Evolutionary conservation across 495 filamentous ascomycete genomes (phyloP), one percentile per base, ranked within the genome.

Genomic region (Patellaria atrata): DNA sequence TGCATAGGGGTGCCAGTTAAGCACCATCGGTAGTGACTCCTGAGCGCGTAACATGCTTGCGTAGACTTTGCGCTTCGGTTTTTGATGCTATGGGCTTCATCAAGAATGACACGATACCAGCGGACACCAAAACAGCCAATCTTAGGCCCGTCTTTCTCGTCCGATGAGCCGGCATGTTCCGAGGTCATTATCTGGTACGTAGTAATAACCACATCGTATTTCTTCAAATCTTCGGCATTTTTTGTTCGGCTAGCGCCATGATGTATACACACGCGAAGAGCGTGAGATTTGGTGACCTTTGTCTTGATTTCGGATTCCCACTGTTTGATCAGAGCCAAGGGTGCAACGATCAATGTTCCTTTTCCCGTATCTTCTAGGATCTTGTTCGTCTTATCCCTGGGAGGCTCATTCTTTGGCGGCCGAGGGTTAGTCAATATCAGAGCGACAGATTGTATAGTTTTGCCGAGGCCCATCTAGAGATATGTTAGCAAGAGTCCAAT

Each of bases 71-170:
- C 85, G 49, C 89, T 93, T 16, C 85, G 76, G 55, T 97, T 97
- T 59, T 96, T 96, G 65, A 97, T 96, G 16, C 80, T 91, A 56
- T 94, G 89, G 3, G 89, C 89, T 60, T 97, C 89, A 42, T 97
- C 89, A 11, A 96, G 68, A 32, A 97, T 87, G 40, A 94, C 73
- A 13, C 89, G 80, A 53, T 83, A 94, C 89, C 89, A 97, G 51
- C 86, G 73, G 5, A 93, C 60, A 29, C 81, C 82, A 48, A 96
- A 94, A 39, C 86, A 82, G 7, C 86, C 87, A 25, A 76, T 68
- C 44, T 85, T 78, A 13, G 75, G 59, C 2, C 66, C 65, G 25
- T 55, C 62, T 5, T 52, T 48, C 6, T 37, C 37, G 40, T 70
- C 68, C 15, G 71, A 71, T 22, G 73, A 71, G 38, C 70, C 71